These are phyloP conservation scores for Sporopachydermia quercuum DNA, from an alignment of 805 yeast species.

Conservation along the genomic window DNA sequence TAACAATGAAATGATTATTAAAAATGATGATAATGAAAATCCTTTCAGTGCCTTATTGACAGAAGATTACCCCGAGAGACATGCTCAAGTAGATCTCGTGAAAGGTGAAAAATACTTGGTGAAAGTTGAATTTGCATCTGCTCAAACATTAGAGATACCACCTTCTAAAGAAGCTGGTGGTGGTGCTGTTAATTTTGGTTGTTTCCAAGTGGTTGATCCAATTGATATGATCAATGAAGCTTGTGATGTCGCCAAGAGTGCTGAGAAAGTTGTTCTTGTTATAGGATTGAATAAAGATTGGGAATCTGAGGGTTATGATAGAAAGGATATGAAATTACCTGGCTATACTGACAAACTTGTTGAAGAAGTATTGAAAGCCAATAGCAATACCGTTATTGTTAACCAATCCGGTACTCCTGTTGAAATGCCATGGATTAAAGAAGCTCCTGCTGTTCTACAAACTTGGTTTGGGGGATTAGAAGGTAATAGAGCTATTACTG, in stretches of 20 bases:
- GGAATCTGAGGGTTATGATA: conserved; percentile 48
- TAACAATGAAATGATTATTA: conserved; percentile 37
- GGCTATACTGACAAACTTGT: conserved; percentile 31
- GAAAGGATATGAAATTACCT: conserved; percentile 36
- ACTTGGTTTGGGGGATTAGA: conserved; percentile 48
- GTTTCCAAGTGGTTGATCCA: conserved; percentile 15
- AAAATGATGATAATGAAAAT: conserved; percentile 37
- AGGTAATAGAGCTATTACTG: conserved; percentile 43
- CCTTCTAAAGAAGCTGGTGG: conserved; percentile 16
- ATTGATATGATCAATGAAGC: conserved; percentile 26
- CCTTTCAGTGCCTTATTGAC: conserved; percentile 37
- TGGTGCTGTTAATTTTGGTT: conserved; percentile 23
- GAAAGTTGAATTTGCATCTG: conserved; percentile 37
- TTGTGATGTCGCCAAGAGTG: conserved; percentile 30
- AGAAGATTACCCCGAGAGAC: conserved; percentile 38
- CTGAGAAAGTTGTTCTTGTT: conserved; percentile 36
- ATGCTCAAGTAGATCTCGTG: conserved; percentile 22
- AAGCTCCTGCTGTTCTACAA: conserved; percentile 30
- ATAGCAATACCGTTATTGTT: conserved; percentile 36
- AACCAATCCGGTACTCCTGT: conserved; percentile 51
- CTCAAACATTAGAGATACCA: conserved; percentile 20
- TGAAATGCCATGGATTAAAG: conserved; percentile 35
- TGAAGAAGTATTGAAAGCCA: conserved; percentile 27
- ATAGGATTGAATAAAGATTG: conserved; percentile 40
- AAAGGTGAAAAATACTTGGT: conserved; percentile 31